phyloP scores from a whole-genome alignment of 768 basidiomycete species.

The Hortiboletus flavorubellus region DNA sequence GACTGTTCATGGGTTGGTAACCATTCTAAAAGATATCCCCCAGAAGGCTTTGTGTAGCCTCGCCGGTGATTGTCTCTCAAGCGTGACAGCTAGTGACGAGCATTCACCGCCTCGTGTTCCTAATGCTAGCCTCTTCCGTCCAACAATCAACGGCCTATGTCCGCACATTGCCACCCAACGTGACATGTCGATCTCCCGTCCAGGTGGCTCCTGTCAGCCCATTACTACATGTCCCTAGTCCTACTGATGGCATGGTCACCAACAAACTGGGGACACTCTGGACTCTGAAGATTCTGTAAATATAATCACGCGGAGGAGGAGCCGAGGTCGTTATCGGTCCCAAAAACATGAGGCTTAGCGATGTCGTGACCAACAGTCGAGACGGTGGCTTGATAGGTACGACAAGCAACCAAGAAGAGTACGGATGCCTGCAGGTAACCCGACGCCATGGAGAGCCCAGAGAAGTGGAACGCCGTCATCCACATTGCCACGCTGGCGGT shows the following conservation, averaged over 20 bases:
- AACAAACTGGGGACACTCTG: constrained; percentile 6
- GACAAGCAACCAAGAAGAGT: background rate
- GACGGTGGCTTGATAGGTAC: constrained; percentile 21
- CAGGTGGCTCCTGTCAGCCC: background rate
- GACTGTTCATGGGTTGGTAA: background rate
- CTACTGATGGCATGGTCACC: constrained; percentile 15
- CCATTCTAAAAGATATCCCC: constrained; percentile 4
- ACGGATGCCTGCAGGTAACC: constrained; percentile 9
- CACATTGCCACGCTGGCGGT: constrained; percentile 6
- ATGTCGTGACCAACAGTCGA: constrained; percentile 8
- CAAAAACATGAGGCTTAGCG: background rate
- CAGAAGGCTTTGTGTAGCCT: background rate
- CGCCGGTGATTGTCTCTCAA: constrained; percentile 1
- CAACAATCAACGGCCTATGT: constrained; percentile 17
- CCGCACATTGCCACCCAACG: constrained; percentile 16
- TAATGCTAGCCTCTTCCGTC: constrained; percentile 8
- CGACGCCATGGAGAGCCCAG: constrained; percentile 12
- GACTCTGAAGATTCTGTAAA: background rate
- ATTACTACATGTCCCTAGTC: constrained; percentile 1
- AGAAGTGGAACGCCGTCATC: constrained; percentile 14
- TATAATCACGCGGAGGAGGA: constrained; percentile 3
- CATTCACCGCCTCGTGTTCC: constrained; percentile 17
- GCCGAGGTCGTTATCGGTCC: background rate
- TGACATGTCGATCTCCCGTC: constrained; percentile 23
- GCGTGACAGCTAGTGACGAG: constrained; percentile 7